Conservation (phyloP, 2,329 filamentous ascomycete species). For the Botrytis fabae region DNA sequence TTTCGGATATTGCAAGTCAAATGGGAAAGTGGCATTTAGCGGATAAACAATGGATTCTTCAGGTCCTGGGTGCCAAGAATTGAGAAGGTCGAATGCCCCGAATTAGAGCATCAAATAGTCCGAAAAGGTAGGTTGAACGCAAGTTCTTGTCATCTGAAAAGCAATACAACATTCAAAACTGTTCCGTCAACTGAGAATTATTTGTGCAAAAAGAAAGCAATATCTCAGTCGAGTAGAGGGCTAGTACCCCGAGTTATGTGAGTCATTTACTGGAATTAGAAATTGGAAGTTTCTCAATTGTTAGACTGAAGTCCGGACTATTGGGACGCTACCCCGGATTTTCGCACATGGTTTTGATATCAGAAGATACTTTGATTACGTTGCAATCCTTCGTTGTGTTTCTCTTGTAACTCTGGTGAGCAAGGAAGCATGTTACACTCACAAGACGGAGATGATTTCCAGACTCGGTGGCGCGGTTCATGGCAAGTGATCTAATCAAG, state of each 20-base stretch:
- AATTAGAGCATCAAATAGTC: background rate
- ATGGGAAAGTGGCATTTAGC: background rate
- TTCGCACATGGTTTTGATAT: conserved; percentile 18
- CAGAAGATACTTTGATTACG: conserved; percentile 20
- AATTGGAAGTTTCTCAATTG: background rate
- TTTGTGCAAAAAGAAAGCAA: background rate
- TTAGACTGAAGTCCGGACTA: background rate
- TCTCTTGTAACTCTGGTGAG: background rate
- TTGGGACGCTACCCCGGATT: background rate
- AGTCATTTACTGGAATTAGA: background rate
- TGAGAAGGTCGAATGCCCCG: background rate
- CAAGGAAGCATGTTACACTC: conserved; percentile 8
- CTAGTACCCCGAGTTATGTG: background rate
- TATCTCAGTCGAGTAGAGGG: background rate
- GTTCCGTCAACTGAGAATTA: background rate
- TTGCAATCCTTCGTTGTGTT: background rate
- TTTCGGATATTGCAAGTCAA: background rate
- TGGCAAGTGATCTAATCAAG: conserved; percentile 17
- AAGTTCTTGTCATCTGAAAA: background rate
- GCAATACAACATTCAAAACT: background rate
- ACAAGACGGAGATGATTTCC: conserved; percentile 3
- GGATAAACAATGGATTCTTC: background rate
- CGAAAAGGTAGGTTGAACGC: background rate
- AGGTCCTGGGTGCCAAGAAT: background rate
- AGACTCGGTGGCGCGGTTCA: background rate